phyloP scores from a whole-genome alignment of 257 asterid genomes.

The Solanum ahanhuiri region DNA sequence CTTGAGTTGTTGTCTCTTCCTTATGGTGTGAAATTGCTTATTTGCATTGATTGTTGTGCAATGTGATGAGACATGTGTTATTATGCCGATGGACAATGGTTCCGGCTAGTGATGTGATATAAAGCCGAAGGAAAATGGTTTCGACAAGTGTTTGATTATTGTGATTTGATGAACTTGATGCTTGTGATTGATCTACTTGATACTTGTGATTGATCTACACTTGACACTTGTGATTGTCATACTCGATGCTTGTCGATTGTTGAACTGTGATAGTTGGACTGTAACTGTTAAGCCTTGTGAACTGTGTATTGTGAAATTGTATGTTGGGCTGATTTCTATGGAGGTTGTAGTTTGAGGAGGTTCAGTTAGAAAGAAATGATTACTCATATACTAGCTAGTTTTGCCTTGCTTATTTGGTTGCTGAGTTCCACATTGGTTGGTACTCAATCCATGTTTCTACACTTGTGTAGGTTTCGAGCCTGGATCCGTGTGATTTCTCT shows the following conservation, averaged over 20 bases:
- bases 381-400: no score
- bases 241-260: neutral
- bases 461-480: neutral
- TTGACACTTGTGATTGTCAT: neutral
- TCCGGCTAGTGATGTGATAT: no score
- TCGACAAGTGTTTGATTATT: neutral
- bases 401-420: no score
- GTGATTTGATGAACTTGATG: neutral
- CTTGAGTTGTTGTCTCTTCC: no score
- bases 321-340: neutral
- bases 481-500: neutral
- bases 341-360: no score
- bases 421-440: neutral
- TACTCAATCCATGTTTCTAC: neutral
- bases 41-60: no score
- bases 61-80: neutral
- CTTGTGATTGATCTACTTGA: no score
- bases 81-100: no score
- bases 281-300: neutral
- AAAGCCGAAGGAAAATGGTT: no score
- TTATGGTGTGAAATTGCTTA: no score
- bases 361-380: no score
- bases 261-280: neutral
- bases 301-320: neutral
- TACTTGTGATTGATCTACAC: neutral